A percentile compares a stretch with the other conserved stretches of the same genome.
phyloP scores from a whole-genome alignment of 2,329 filamentous ascomycete species.

The Diaporthe citrichinensis region DNA sequence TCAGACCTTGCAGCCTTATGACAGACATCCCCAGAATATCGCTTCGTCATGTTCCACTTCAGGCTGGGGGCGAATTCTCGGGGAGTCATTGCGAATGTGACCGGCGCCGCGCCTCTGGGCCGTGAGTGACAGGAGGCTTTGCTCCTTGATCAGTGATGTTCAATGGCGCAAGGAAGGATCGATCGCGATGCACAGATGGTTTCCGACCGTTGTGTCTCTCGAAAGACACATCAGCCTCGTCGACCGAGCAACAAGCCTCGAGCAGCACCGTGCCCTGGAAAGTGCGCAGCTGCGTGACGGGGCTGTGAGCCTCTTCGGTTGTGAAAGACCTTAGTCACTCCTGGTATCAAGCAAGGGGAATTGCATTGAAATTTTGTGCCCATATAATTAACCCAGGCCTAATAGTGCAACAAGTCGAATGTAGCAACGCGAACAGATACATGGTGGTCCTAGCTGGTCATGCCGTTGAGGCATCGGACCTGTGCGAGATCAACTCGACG shows the following conservation, averaged over 20 bases:
- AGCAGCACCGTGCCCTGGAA: background rate
- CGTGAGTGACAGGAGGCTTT: no score
- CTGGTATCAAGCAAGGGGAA: background rate
- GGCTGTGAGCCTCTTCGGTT: background rate
- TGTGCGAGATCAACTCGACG: no score
- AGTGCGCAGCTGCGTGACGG: background rate
- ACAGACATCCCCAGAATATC: background rate
- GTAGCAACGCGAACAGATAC: background rate
- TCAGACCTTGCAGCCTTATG: background rate
- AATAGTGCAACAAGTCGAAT: no score
- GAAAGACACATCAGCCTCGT: background rate
- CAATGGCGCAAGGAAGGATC: background rate
- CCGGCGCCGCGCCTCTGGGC: background rate
- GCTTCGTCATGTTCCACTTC: background rate
- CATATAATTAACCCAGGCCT: background rate
- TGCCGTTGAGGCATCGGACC: background rate
- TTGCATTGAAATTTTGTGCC: background rate
- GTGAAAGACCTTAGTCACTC: background rate
- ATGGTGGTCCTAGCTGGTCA: background rate
- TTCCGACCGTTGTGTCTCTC: no score
- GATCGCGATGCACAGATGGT: background rate
- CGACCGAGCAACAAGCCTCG: background rate
- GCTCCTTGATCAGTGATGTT: background rate
- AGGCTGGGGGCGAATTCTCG: background rate
- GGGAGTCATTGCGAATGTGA: background rate